A percentile compares a stretch with the other conserved stretches of the same genome.
Conservation (phyloP, 257 asterid species). For the Linderniella brevidens region DNA sequence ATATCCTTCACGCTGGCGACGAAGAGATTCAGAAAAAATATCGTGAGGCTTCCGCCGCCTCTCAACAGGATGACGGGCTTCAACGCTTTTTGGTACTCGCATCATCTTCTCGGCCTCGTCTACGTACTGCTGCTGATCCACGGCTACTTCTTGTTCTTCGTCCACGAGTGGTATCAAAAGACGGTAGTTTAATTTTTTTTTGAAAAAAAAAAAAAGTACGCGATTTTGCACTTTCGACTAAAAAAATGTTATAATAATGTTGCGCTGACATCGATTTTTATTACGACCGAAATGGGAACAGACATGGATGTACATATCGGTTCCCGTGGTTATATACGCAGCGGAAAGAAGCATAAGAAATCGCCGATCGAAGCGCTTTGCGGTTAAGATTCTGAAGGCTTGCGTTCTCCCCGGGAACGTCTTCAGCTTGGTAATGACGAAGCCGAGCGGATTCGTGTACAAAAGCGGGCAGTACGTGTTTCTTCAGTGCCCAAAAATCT, state of each 20-base stretch:
- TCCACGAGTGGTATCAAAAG: slow-evolving; percentile 55
- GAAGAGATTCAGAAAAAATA: slow-evolving; percentile 67
- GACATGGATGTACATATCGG: slow-evolving; percentile 96
- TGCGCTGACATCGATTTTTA: neutral
- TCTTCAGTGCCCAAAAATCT: slow-evolving; percentile 85
- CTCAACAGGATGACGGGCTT: slow-evolving; percentile 83
- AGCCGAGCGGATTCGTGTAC: slow-evolving; percentile 60
- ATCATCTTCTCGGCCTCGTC: slow-evolving; percentile 66
- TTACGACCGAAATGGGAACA: slow-evolving; percentile 14
- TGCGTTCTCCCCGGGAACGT: slow-evolving; percentile 91
- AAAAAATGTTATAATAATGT: too few species aligned
- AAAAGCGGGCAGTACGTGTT: slow-evolving; percentile 97
- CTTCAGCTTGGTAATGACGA: slow-evolving; percentile 82
- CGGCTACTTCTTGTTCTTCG: slow-evolving; percentile 59
- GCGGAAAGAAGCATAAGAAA: slow-evolving; percentile 80
- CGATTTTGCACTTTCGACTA: too few species aligned
- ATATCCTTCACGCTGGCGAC: slow-evolving; percentile 86
- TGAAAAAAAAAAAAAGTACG: neutral
- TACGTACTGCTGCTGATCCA: slow-evolving; percentile 70
- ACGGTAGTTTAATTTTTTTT: slow-evolving; percentile 36
- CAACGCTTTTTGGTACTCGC: slow-evolving; percentile 94
- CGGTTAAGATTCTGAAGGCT: slow-evolving; percentile 67
- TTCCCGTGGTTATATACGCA: slow-evolving; percentile 79
- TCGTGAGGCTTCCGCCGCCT: slow-evolving; percentile 68
- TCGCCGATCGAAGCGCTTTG: slow-evolving; percentile 57